These are phyloP conservation scores for Peronospora belbahrii DNA, from an alignment of 352 stramenopile genomes.

Conservation along the genomic window DNA sequence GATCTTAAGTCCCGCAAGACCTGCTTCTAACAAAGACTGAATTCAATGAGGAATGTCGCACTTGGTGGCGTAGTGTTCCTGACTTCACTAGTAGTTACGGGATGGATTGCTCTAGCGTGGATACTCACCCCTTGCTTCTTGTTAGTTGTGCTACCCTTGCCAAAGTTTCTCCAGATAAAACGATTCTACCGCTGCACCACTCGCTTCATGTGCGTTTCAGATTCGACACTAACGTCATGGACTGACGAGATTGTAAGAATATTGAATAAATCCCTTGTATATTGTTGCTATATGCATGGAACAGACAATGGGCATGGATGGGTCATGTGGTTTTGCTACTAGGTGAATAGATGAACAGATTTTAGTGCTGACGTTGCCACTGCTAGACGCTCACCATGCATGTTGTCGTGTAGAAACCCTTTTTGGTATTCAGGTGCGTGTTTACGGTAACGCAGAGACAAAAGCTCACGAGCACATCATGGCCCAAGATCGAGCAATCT, in stretches of 20 bases:
- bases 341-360: slow-evolving; percentile 14
- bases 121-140: slow-evolving; percentile 56
- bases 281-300: slow-evolving; percentile 1
- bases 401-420: slow-evolving; percentile 35
- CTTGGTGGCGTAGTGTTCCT: slow-evolving; percentile 43
- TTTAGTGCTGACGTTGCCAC: slow-evolving; percentile 3
- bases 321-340: slow-evolving; percentile 56
- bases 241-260: too few relatives aligned
- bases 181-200: slow-evolving; percentile 42
- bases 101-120: slow-evolving; percentile 41
- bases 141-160: slow-evolving; percentile 29
- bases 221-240: too few relatives aligned
- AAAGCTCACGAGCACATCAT: slow-evolving; percentile 45
- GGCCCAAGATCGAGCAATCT: slow-evolving; percentile 50
- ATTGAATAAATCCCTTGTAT: not conserved
- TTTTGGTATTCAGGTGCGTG: slow-evolving; percentile 46
- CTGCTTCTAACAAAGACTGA: not conserved
- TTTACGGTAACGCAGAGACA: slow-evolving; percentile 52
- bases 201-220: slow-evolving; percentile 41
- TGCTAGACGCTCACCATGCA: slow-evolving; percentile 19
- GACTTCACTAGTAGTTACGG: slow-evolving; percentile 40
- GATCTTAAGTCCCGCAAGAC: not conserved
- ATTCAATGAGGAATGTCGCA: slow-evolving; percentile 47
- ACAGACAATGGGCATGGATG: slow-evolving; percentile 77
- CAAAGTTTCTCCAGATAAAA: slow-evolving; percentile 17